Evolutionary conservation across 306 rosid genomes (phyloP), one percentile per base, ranked within the genome.

Genomic region (Pyrus pyrifolia): DNA sequence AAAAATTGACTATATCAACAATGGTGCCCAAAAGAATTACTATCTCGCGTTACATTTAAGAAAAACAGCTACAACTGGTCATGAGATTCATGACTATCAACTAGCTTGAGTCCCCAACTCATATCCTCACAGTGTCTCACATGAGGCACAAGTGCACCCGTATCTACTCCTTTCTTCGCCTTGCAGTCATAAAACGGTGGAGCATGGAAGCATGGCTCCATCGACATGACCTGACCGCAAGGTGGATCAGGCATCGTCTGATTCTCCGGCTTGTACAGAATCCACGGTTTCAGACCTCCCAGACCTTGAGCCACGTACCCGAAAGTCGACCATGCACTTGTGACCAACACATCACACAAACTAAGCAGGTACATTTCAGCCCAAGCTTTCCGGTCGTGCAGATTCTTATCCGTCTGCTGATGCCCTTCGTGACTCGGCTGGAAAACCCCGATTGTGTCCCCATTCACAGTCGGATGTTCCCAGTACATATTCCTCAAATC

Each of bases 291-390:
- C 29, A 86, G 82, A 33, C 97, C 97, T 46, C 97, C 88, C 30
- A 91, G 91, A 19, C 93, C 97, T 66, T 91, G 97, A 60, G 97
- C 97, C 81, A 91, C 97, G 38, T 91, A 91, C 17, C 97, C 97
- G 6, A 91, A 91, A 30, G 97, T 91, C 4, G 97, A 91, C 97
- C 97, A 91, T 8, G 93, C 81, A 73, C 93, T 91, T 4, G 92
- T 89, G 27, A 91, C 86, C 81, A 91, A 64, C 49, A 66, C 63
- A 61, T 91, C 93, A 72, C 85, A 83, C 73, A 87, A 71, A 75
- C 97, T 91, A 14, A 91, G 81, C 8, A 91, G 88, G 22, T 87
- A 91, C 86, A 91, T 91, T 84, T 91, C 97, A 3, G 97, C 92
- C 91, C 82, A 87, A 63, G 97, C 97, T 72, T 89, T 89, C 70